These are phyloP conservation scores for Pluteus cervinus DNA, from an alignment of 768 basidiomycete species.

Conservation along the genomic window DNA sequence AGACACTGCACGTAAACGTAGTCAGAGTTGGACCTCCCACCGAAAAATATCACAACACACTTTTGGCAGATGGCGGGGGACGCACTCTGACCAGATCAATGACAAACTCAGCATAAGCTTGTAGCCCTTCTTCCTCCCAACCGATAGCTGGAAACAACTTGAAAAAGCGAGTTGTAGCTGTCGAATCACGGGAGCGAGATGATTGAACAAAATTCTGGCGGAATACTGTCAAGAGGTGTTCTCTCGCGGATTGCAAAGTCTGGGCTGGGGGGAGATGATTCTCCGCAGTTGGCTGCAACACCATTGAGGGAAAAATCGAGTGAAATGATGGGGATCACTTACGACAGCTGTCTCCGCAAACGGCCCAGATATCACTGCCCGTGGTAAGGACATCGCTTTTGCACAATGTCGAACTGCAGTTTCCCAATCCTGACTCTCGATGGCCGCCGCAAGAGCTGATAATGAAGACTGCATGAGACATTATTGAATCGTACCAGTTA, in stretches of 20 bases:
- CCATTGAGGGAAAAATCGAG: constrained; percentile 9
- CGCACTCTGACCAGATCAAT: constrained; percentile 82
- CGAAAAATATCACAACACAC: constrained; percentile 31
- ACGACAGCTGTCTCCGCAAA: constrained; percentile 91
- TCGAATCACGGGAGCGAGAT: constrained; percentile 74
- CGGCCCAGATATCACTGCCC: constrained; percentile 69
- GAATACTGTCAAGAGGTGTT: constrained; percentile 73
- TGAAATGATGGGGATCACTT: constrained; percentile 19
- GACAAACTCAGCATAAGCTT: constrained; percentile 90
- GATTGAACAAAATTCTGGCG: constrained; percentile 77
- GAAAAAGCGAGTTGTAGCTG: constrained; percentile 89
- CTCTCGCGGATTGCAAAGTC: constrained; percentile 70
- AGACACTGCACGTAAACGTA: constrained; percentile 50
- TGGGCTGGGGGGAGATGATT: constrained; percentile 82
- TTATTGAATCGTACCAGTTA: constrained; percentile 5
- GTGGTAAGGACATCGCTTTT: constrained; percentile 81
- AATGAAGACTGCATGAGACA: constrained; percentile 31
- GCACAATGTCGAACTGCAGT: constrained; percentile 87
- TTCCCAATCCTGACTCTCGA: constrained; percentile 91
- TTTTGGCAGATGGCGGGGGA: constrained; percentile 75
- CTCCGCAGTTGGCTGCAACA: constrained; percentile 78
- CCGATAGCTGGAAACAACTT: constrained; percentile 95
- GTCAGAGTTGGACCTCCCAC: constrained; percentile 6
- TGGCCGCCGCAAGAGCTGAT: constrained; percentile 56
- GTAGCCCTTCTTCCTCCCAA: constrained; percentile 87